phyloP scores from a whole-genome alignment of 148 eudicot genomes.

The Persicaria maculosa region DNA sequence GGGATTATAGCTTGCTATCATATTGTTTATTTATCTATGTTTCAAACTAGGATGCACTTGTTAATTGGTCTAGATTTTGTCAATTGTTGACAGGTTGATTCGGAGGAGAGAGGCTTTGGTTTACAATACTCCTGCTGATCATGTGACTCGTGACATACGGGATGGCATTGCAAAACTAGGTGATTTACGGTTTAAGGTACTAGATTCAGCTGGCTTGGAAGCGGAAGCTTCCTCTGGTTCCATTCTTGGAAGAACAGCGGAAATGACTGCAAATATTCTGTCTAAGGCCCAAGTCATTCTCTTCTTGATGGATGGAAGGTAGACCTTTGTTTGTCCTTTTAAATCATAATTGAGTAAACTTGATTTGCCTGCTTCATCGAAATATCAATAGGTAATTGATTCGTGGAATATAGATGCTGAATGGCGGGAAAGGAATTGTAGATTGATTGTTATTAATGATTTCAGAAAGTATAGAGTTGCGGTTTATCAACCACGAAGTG shows the following conservation, averaged over 20 bases:
- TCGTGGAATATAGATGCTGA: background rate
- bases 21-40: background rate
- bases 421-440: background rate
- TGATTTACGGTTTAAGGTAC: slow-evolving; percentile 71
- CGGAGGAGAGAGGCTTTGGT: slow-evolving; percentile 97
- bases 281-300: slow-evolving; percentile 62
- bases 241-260: slow-evolving; percentile 84
- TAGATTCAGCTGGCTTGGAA: slow-evolving; percentile 98
- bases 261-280: slow-evolving; percentile 81
- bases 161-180: slow-evolving; percentile 93
- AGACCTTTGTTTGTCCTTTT: slow-evolving; percentile 1
- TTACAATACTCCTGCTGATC: slow-evolving; percentile 90
- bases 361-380: background rate
- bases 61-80: slow-evolving; percentile 12
- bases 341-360: background rate
- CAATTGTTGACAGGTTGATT: slow-evolving; percentile 46
- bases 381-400: background rate
- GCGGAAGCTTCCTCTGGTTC: slow-evolving; percentile 95
- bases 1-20: slow-evolving; percentile 9
- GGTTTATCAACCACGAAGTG: background rate
- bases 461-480: background rate
- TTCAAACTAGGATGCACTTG: background rate
- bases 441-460: background rate
- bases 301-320: slow-evolving; percentile 89
- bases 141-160: slow-evolving; percentile 91